Conservation (phyloP, 192 early-diverging fungal species). For the Coemansia sp. region DNA sequence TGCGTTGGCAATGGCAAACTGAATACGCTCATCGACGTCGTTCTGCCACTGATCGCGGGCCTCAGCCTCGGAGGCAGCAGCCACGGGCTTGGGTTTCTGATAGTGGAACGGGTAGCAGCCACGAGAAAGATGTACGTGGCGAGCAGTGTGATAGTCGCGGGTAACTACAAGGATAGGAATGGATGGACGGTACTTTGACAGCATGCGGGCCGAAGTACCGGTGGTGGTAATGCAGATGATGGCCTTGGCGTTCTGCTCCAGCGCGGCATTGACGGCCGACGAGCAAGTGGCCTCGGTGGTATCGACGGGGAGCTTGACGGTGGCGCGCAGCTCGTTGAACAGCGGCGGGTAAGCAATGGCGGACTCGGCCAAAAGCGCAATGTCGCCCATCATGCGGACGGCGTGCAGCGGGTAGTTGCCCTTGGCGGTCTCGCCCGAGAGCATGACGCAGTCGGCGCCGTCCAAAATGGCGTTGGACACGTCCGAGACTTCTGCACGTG, state of each 20-base stretch:
- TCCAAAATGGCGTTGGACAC: conserved; percentile 98
- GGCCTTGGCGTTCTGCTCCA: conserved; percentile 82
- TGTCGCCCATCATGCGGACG: conserved; percentile 93
- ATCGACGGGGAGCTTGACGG: conserved; percentile 71
- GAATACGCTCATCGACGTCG: conserved; percentile 78
- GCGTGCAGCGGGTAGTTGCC: conserved; percentile 89
- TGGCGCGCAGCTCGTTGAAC: conserved; percentile 84
- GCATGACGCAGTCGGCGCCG: conserved; percentile 98
- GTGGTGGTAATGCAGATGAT: conserved; percentile 90
- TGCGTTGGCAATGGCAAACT: conserved; percentile 77
- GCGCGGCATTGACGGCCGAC: conserved; percentile 81
- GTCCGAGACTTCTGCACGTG: conserved; percentile 97
- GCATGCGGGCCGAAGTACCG: conserved; percentile 83
- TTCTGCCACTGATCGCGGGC: conserved; percentile 73
- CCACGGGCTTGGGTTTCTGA: conserved; percentile 47
- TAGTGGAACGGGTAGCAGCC: conserved; percentile 84
- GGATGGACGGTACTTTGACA: conserved; percentile 93
- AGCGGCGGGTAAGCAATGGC: conserved; percentile 93
- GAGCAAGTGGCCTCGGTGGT: conserved; percentile 93
- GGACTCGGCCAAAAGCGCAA: conserved; percentile 89
- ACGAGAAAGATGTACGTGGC: conserved; percentile 75
- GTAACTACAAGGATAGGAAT: conserved; percentile 93
- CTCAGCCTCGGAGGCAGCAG: conserved; percentile 43
- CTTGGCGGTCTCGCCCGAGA: conserved; percentile 98
- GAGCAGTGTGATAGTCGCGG: conserved; percentile 69